Percentiles rank a stretch among this genome's conserved stretches.
Conservation (phyloP, 805 yeast genomes). For the Teunomyces gatunensis region DNA sequence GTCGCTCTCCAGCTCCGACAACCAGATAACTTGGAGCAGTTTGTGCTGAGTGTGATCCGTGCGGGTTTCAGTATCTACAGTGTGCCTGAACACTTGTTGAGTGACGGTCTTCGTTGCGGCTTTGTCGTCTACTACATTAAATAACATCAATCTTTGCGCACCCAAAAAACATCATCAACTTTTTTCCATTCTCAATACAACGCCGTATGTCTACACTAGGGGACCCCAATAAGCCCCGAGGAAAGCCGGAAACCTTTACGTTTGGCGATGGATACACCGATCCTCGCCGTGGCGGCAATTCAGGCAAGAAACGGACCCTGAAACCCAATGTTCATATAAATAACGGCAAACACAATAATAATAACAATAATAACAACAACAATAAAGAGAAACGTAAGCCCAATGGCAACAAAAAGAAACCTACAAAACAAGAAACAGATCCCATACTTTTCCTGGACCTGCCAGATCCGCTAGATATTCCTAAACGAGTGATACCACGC, state of each 20-base stretch:
- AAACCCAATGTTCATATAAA: conserved; percentile 3
- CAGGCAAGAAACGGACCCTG: conserved; percentile 1
- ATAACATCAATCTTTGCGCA: background rate
- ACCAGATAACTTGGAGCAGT: conserved; percentile 46
- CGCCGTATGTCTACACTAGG: conserved; percentile 1
- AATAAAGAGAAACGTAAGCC: conserved; percentile 2
- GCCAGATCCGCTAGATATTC: conserved; percentile 15
- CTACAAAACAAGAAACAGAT: conserved; percentile 3
- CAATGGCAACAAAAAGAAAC: conserved; percentile 5
- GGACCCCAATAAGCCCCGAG: conserved; percentile 3
- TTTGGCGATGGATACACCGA: conserved; percentile 2
- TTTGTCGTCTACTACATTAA: conserved; percentile 42
- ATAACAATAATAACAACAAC: conserved; percentile 3
- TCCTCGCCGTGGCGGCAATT: background rate
- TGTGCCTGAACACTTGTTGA: conserved; percentile 30
- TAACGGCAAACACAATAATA: conserved; percentile 6
- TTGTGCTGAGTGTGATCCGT: conserved; percentile 33
- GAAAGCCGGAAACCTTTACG: background rate
- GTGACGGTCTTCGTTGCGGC: conserved; percentile 36
- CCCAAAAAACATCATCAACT: background rate
- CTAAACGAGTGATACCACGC: conserved; percentile 19
- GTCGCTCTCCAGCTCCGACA: conserved; percentile 55
- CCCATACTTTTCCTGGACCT: background rate
- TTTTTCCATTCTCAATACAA: background rate
- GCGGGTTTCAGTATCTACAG: conserved; percentile 33